Evolutionary conservation across 208 protist species (phyloP), one percentile per base, ranked within the genome.

Genomic region (Trypanosoma boissoni): DNA sequence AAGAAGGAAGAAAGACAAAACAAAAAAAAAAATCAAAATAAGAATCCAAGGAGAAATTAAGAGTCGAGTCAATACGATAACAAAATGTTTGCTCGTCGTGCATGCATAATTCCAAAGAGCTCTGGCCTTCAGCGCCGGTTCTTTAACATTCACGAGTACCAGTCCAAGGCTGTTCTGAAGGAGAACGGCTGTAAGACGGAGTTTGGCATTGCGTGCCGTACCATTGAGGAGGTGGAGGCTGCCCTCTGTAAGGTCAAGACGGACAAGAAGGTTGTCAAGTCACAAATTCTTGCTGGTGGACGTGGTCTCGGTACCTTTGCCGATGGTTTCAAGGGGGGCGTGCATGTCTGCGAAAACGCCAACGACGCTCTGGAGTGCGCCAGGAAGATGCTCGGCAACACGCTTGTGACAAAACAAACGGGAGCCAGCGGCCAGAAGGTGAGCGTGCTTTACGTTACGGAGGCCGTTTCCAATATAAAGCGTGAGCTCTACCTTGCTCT

Each of bases 401-500:
- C 84, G 14, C 92, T 99, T 18, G 83, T 99, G 32, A 99, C 99
- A 50, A 99, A 99, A 87, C 99, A 99, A 87, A 99, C 98, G 10
- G 96, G 90, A 12, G 54, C 86, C 27, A 94, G 95, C 48, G 98
- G 98, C 28, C 87, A 91, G 49, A 59, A 83, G 26, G 96, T 98
- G 28, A 78, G 82, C 50, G 93, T 85, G 21, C 80, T 98, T 14
- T 96, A 87, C 74, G 72, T 97, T 51, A 92, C 90, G 16, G 90
- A 97, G 80, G 84, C 85, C 21, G 58, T 97, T 24, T 59, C 84
- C 6, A 83, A 77, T 55, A 97, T 97, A 65, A 95, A 96, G 68
- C 74, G 85, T 18, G 98, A 99, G 83, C 83, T 95, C n/a, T 99
- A 99, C 79, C 97, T 99, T 60, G 97, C 98, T 45, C 97, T 99